Evolutionary conservation across 768 basidiomycete genomes (phyloP).

Genomic region (Rhizopogon roseolus): DNA sequence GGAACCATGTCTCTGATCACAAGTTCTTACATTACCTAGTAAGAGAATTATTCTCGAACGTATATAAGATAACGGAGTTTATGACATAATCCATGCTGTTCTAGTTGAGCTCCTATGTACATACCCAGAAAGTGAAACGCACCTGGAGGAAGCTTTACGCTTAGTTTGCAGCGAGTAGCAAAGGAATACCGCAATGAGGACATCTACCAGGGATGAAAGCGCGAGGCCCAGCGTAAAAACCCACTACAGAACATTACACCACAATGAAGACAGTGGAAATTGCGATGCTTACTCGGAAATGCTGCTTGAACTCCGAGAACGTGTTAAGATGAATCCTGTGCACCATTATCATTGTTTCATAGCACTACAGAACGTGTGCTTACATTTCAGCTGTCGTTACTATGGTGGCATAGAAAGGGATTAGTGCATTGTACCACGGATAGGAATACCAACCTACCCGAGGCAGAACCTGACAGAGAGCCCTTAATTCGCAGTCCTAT

Average conservation of each 20-base stretch:
- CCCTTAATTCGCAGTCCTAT: neutral
- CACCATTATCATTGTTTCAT: neutral
- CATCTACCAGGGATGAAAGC: slow-evolving; percentile 44
- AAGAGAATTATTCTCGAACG: slow-evolving; percentile 48
- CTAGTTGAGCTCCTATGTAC: neutral
- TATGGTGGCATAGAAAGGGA: slow-evolving; percentile 13
- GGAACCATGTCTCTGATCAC: neutral
- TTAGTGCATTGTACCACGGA: slow-evolving; percentile 7
- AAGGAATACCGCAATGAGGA: slow-evolving; percentile 43
- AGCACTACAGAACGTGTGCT: slow-evolving; percentile 1
- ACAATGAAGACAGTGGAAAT: slow-evolving; percentile 5
- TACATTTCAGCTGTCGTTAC: slow-evolving; percentile 28
- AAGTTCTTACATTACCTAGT: slow-evolving; percentile 31
- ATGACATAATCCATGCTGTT: slow-evolving; percentile 43
- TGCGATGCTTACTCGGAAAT: slow-evolving; percentile 14
- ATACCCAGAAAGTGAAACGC: neutral
- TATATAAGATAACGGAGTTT: slow-evolving; percentile 43
- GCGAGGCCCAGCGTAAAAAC: slow-evolving; percentile 48
- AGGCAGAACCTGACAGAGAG: slow-evolving; percentile 28
- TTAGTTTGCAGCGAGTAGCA: slow-evolving; percentile 38
- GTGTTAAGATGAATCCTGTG: slow-evolving; percentile 22
- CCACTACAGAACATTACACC: slow-evolving; percentile 30
- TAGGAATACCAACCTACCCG: slow-evolving; percentile 12
- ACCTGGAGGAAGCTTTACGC: slow-evolving; percentile 36
- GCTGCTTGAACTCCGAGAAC: slow-evolving; percentile 17